Base-by-base conservation (phyloP, 768 basidiomycete species). In the Amanita pseudoporphyria region DNA sequence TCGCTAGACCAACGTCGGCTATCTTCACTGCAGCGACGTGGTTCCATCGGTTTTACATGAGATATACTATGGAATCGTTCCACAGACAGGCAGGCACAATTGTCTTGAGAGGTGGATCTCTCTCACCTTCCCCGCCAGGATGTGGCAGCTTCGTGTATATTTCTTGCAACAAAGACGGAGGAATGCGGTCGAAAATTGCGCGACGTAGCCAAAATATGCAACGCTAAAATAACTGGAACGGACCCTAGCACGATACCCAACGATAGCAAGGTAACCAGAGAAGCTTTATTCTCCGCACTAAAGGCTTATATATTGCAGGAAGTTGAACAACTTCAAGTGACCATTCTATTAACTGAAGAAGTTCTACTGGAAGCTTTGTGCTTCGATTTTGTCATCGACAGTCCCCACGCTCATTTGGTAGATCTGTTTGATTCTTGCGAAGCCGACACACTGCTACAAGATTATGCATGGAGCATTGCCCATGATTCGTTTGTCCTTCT, bases 41-140 rank as follows among this genome's bases (percentile, higher is more conserved):
- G 85, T 89, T 91, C 56, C 90, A 92, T 64, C 76, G 90, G 10
- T 92, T 92, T 64, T 92, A 87, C 64, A 89, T 92, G 88, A 76
- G 89, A 52, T 82, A 78, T 61, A 79, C 87, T 22, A 78, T 88
- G 77, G 81, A 84, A 57, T 85, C 89, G 58, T 84, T 86, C 58
- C 83, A 86, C 56, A 76, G 81, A 36, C 84, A 87, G 72, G 88
- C 85, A 65, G 54, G 71, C 52, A 38, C n/a, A 53, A 52, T n/a
- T 47, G 41, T 47, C 21, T n/a, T 19, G 18, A 5, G 26, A 26
- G 21, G 53, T 51, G 35, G 49, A 40, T 54, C 51, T 54, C 32
- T 44, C 47, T 47, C 36, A 53, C 42, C 45, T 42, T 24, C 32
- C 52, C 43, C 49, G 7, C 54, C 54, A 92, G 89, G 82, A 88